Evolutionary conservation across 306 rosid species (phyloP).

Genomic region (Benincasa hispida): DNA sequence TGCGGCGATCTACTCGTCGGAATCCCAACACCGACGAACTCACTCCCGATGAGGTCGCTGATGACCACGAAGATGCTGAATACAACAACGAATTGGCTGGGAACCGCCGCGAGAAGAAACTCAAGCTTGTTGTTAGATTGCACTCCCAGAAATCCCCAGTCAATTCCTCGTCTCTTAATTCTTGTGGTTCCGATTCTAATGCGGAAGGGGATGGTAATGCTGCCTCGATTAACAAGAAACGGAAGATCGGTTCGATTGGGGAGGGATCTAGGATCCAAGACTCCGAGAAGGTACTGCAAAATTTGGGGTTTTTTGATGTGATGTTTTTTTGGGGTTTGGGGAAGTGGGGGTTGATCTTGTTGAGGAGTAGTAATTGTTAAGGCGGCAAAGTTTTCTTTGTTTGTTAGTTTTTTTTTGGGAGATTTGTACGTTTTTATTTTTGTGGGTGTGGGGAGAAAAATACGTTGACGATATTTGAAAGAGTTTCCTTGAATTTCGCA

Average conservation of each 20-base stretch:
- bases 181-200: slow-evolving; percentile 34
- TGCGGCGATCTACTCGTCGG: slow-evolving; percentile 65
- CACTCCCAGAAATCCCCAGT: slow-evolving; percentile 34
- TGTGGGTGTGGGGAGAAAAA: neutral
- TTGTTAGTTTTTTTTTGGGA: neutral
- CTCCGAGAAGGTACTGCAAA: slow-evolving; percentile 25
- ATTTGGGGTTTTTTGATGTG: slow-evolving; percentile 15
- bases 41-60: slow-evolving; percentile 13
- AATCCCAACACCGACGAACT: slow-evolving; percentile 27
- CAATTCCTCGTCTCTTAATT: slow-evolving; percentile 30
- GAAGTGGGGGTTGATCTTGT: neutral
- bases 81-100: slow-evolving; percentile 15
- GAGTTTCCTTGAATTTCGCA: slow-evolving; percentile 45
- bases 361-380: neutral
- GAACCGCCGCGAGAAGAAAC: slow-evolving; percentile 47
- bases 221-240: slow-evolving; percentile 24
- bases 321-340: neutral
- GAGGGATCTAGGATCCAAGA: slow-evolving; percentile 31
- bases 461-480: slow-evolving; percentile 24
- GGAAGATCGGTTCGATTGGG: slow-evolving; percentile 30
- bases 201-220: slow-evolving; percentile 23
- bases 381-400: slow-evolving; percentile 4
- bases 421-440: neutral
- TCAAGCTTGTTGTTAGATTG: slow-evolving; percentile 39
- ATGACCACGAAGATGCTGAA: slow-evolving; percentile 9